Conservation (phyloP, 2,329 filamentous ascomycete genomes). For the Aspergillus fumigatus region DNA sequence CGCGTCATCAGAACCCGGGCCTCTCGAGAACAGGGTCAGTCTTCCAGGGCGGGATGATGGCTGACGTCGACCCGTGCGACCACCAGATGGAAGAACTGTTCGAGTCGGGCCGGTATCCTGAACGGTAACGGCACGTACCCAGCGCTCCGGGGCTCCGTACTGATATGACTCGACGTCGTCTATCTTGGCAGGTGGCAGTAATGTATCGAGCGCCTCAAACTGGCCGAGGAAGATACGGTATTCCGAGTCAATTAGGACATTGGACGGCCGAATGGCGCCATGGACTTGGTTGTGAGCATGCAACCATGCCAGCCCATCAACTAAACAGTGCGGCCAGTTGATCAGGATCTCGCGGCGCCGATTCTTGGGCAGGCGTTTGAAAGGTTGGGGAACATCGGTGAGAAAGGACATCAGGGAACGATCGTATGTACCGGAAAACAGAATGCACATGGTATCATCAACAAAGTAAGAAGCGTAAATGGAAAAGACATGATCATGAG, state of each 20-base stretch:
- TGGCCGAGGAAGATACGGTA: slow-evolving; percentile 56
- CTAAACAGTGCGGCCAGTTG: slow-evolving; percentile 48
- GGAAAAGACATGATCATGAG: slow-evolving; percentile 43
- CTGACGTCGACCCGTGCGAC: slow-evolving; percentile 33
- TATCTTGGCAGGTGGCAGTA: slow-evolving; percentile 49
- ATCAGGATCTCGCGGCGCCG: slow-evolving; percentile 39
- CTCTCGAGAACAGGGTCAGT: slow-evolving; percentile 21
- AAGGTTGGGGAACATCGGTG: slow-evolving; percentile 37
- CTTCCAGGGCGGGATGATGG: slow-evolving; percentile 14
- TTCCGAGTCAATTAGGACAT: slow-evolving; percentile 54
- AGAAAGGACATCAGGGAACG: slow-evolving; percentile 41
- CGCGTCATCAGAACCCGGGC: slow-evolving; percentile 8
- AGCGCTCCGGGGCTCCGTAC: slow-evolving; percentile 56
- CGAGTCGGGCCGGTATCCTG: slow-evolving; percentile 30
- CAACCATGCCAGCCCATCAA: slow-evolving; percentile 53
- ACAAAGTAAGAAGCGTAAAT: slow-evolving; percentile 43
- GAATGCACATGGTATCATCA: slow-evolving; percentile 39
- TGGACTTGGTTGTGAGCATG: slow-evolving; percentile 54
- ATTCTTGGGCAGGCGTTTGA: slow-evolving; percentile 40
- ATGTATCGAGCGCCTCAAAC: slow-evolving; percentile 51
- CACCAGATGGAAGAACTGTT: slow-evolving; percentile 37
- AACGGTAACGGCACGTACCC: slow-evolving; percentile 36
- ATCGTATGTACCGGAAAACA: slow-evolving; percentile 40
- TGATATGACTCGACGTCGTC: slow-evolving; percentile 56
- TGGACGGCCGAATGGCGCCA: slow-evolving; percentile 55